These are phyloP conservation scores for Pythium chondricola DNA, from an alignment of 352 stramenopile genomes.

Conservation along the genomic window DNA sequence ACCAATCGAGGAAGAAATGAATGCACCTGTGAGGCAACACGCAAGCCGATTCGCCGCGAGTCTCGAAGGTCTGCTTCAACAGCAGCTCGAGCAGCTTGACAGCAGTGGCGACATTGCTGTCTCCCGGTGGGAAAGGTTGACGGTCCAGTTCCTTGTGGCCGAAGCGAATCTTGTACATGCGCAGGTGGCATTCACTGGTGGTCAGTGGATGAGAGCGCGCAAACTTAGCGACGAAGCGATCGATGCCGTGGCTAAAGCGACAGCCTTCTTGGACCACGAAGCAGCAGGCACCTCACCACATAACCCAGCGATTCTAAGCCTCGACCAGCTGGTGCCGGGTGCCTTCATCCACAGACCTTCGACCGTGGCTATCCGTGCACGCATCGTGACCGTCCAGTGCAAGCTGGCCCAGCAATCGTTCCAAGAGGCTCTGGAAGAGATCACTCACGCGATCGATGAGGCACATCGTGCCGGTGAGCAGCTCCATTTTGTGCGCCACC, in stretches of 20 bases:
- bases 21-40: slow-evolving; percentile 16
- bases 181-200: slow-evolving; percentile 1
- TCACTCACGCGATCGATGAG: slow-evolving; percentile 31
- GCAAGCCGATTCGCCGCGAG: slow-evolving; percentile 3
- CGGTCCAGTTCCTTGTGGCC: slow-evolving; percentile 2
- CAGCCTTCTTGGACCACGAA: neutral
- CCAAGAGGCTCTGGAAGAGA: slow-evolving; percentile 20
- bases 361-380: slow-evolving; percentile 8
- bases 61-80: neutral
- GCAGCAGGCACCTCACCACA: neutral
- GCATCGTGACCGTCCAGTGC: slow-evolving; percentile 18
- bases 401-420: slow-evolving; percentile 28
- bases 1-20: slow-evolving; percentile 26
- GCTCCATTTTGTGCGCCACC: slow-evolving; percentile 30
- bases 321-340: slow-evolving; percentile 20
- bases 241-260: neutral
- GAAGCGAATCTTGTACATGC: slow-evolving; percentile 12
- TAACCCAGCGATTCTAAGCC: slow-evolving; percentile 5
- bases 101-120: neutral
- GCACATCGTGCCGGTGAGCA: slow-evolving; percentile 26
- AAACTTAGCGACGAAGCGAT: slow-evolving; percentile 6
- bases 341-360: slow-evolving; percentile 9
- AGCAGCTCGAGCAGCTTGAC: neutral
- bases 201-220: slow-evolving; percentile 10
- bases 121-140: slow-evolving; percentile 5